Percentiles rank a stretch among this genome's conserved stretches.
These are phyloP conservation scores for Colletotrichum sp. DNA, from an alignment of 2,329 filamentous ascomycete genomes.

Conservation along the genomic window DNA sequence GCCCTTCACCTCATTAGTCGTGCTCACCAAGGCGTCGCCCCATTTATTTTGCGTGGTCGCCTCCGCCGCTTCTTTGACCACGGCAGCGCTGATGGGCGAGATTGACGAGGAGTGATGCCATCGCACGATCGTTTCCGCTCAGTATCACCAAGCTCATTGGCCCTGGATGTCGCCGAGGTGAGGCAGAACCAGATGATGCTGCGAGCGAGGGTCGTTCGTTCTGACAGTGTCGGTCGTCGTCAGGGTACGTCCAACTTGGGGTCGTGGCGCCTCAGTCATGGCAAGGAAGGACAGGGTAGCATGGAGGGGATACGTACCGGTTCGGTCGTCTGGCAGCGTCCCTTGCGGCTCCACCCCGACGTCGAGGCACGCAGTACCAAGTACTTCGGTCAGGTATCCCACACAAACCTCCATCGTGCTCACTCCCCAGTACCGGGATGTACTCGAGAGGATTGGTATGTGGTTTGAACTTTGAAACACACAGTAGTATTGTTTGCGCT, in stretches of 20 bases:
- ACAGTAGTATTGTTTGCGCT: constrained; percentile 19
- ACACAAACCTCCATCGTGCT: neutral
- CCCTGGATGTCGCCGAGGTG: neutral
- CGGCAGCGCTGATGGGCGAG: neutral
- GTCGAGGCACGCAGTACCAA: neutral
- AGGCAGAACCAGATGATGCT: neutral
- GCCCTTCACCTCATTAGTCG: neutral
- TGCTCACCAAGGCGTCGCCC: neutral
- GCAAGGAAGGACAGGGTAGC: neutral
- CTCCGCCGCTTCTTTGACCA: neutral
- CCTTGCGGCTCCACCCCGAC: constrained; percentile 16
- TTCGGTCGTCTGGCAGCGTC: neutral
- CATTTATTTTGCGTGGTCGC: neutral
- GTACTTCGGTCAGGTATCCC: neutral
- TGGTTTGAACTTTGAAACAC: constrained; percentile 22
- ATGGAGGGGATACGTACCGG: neutral
- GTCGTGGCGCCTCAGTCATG: neutral
- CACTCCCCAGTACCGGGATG: neutral
- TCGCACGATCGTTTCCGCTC: neutral
- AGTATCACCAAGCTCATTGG: neutral
- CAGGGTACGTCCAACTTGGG: neutral
- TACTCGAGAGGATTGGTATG: neutral
- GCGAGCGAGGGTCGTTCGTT: neutral
- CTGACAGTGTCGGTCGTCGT: neutral
- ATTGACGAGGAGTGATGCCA: neutral